phyloP scores from a whole-genome alignment of 352 stramenopile genomes.

The Pseudoperonospora humuli region DNA sequence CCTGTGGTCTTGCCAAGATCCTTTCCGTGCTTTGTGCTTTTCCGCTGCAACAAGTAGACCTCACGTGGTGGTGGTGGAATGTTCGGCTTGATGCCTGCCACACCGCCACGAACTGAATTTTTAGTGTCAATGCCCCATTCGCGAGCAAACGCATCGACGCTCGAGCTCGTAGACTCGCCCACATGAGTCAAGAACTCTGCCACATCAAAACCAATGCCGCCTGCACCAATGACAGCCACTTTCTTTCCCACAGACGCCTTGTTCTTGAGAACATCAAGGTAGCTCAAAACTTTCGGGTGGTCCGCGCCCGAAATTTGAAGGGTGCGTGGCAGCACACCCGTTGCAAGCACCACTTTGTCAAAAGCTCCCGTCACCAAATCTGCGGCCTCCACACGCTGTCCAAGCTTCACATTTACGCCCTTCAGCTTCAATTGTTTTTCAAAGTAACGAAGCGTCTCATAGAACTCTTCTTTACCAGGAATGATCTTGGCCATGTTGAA shows the following conservation, averaged over 20 bases:
- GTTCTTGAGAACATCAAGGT: constrained; percentile 93
- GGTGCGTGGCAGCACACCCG: constrained; percentile 87
- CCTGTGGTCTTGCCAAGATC: constrained; percentile 93
- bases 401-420: constrained; percentile 78
- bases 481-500: constrained; percentile 97
- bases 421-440: constrained; percentile 79
- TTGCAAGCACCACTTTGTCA: constrained; percentile 94
- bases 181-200: constrained; percentile 91
- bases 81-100: constrained; percentile 47
- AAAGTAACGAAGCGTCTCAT: constrained; percentile 97
- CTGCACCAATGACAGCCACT: constrained; percentile 94
- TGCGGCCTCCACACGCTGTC: constrained; percentile 35
- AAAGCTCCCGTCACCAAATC: constrained; percentile 51
- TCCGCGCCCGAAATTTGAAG: constrained; percentile 86
- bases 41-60: constrained; percentile 93
- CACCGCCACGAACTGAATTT: constrained; percentile 76
- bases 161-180: constrained; percentile 53
- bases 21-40: constrained; percentile 89
- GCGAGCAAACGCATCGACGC: constrained; percentile 81
- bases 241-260: constrained; percentile 84
- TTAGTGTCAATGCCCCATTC: constrained; percentile 93
- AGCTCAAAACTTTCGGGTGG: constrained; percentile 89
- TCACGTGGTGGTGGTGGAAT: constrained; percentile 51
- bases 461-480: constrained; percentile 96
- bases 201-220: constrained; percentile 98